A percentile compares a stretch with the other conserved stretches of the same genome.
phyloP scores from a whole-genome alignment of 257 asterid genomes.

The Echium plantagineum region DNA sequence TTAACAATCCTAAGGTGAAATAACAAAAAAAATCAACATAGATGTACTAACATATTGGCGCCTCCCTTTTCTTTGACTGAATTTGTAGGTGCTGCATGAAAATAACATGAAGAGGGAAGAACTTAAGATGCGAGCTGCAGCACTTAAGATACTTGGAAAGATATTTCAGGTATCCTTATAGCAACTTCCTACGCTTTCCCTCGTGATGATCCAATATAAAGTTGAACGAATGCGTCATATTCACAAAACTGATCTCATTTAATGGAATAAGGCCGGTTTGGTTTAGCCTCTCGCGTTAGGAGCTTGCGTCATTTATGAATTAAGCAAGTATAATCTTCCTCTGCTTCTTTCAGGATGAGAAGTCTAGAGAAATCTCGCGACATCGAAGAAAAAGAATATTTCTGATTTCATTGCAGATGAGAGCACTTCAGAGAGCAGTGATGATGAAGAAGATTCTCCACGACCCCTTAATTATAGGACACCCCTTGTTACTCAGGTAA shows the following conservation, averaged over 20 bases:
- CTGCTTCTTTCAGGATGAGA: slow-evolving; percentile 30
- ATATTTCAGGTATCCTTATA: slow-evolving; percentile 41
- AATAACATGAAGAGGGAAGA: slow-evolving; percentile 51
- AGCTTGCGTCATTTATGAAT: too few relatives aligned
- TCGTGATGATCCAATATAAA: too few relatives aligned
- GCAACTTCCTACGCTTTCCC: neutral
- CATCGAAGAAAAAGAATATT: slow-evolving; percentile 48
- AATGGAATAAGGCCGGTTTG: neutral
- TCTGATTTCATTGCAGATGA: slow-evolving; percentile 41
- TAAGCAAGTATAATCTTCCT: neutral
- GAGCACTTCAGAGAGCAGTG: slow-evolving; percentile 67
- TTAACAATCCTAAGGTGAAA: too few relatives aligned
- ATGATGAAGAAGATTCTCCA: slow-evolving; percentile 71
- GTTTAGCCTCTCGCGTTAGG: neutral
- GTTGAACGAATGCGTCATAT: neutral
- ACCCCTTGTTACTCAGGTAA: slow-evolving; percentile 85
- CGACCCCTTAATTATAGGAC: slow-evolving; percentile 52
- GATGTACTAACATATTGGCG: neutral
- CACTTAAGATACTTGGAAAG: slow-evolving; percentile 61
- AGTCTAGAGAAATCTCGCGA: slow-evolving; percentile 31
- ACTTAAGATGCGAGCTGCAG: slow-evolving; percentile 53
- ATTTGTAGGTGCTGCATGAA: slow-evolving; percentile 65
- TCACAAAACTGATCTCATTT: too few relatives aligned
- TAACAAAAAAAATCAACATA: neutral
- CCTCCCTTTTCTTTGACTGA: neutral